Conservation (phyloP, 2,329 filamentous ascomycete species). For the Dactylellina sp. region DNA sequence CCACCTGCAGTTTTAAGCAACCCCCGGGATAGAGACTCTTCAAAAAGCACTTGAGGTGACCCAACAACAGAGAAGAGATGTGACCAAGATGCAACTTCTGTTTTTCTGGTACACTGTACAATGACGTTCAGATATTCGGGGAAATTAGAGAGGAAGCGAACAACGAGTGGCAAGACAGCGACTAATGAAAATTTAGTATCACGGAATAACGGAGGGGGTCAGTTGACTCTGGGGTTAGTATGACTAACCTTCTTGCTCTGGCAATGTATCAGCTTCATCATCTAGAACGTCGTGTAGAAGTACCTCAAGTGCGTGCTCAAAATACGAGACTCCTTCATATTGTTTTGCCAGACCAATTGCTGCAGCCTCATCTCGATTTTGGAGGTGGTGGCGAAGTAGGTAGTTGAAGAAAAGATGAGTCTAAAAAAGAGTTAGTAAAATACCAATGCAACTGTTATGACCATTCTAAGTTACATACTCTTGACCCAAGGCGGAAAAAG, state of each 20-base stretch:
- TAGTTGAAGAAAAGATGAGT: constrained; percentile 94
- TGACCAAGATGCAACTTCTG: constrained; percentile 92
- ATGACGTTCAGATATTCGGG: constrained; percentile 93
- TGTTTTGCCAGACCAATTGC: constrained; percentile 85
- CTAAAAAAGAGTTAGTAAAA: constrained; percentile 64
- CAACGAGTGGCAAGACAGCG: constrained; percentile 67
- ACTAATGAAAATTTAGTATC: constrained; percentile 64
- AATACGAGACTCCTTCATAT: constrained; percentile 89
- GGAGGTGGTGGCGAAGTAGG: constrained; percentile 81
- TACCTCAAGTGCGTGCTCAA: constrained; percentile 90
- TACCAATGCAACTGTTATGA: background rate
- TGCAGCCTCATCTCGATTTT: constrained; percentile 79
- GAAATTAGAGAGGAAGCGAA: constrained; percentile 67
- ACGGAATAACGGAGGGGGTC: constrained; percentile 67
- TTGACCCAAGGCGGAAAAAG: constrained; percentile 85
- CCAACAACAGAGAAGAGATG: constrained; percentile 89
- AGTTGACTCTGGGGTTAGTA: constrained; percentile 63
- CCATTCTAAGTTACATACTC: too few relatives aligned
- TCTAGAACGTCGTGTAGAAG: constrained; percentile 93
- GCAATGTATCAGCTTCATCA: constrained; percentile 84
- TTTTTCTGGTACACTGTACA: constrained; percentile 96
- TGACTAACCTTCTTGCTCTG: constrained; percentile 73
- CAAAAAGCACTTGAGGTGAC: constrained; percentile 89
- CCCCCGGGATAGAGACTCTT: constrained; percentile 86
- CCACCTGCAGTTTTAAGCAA: constrained; percentile 94